phyloP scores from a whole-genome alignment of 2,329 filamentous ascomycete genomes.

The Penicillium digitatum region DNA sequence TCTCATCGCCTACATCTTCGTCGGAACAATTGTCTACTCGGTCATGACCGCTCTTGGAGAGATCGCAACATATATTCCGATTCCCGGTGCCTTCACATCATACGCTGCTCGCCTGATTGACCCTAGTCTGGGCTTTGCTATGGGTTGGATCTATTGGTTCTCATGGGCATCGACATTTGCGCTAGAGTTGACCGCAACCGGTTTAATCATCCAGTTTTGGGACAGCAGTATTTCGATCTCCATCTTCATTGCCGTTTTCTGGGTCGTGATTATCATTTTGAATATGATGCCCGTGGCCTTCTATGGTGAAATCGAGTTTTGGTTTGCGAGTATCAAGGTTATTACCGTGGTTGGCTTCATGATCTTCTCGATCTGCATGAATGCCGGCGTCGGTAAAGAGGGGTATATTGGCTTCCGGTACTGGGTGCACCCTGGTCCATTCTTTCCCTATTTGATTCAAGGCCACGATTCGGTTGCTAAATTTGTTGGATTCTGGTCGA shows the following conservation, averaged over 20 bases:
- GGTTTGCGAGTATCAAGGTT: conserved; percentile 72
- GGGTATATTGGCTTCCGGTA: conserved; percentile 72
- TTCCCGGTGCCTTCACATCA: conserved; percentile 69
- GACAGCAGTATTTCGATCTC: conserved; percentile 57
- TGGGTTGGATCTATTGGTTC: conserved; percentile 83
- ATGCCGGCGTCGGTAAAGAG: conserved; percentile 64
- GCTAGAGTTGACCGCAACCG: conserved; percentile 67
- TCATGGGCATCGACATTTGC: conserved; percentile 70
- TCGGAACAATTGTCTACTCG: conserved; percentile 68
- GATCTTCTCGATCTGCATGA: conserved; percentile 71
- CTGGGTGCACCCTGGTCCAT: conserved; percentile 66
- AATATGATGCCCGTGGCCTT: conserved; percentile 69
- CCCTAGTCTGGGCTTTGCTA: conserved; percentile 66
- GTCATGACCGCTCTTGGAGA: conserved; percentile 65
- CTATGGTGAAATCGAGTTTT: conserved; percentile 76
- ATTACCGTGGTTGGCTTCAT: conserved; percentile 70
- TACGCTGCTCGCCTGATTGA: conserved; percentile 73
- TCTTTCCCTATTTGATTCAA: conserved; percentile 60
- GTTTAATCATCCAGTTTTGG: conserved; percentile 74
- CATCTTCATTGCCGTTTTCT: conserved; percentile 71
- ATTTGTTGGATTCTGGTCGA: conserved; percentile 59
- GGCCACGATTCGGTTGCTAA: conserved; percentile 53
- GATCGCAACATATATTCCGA: conserved; percentile 73
- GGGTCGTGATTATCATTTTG: conserved; percentile 62
- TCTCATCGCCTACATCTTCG: conserved; percentile 64